phyloP scores from a whole-genome alignment of 2,329 filamentous ascomycete species.

The Arthrocladium fulminans region DNA sequence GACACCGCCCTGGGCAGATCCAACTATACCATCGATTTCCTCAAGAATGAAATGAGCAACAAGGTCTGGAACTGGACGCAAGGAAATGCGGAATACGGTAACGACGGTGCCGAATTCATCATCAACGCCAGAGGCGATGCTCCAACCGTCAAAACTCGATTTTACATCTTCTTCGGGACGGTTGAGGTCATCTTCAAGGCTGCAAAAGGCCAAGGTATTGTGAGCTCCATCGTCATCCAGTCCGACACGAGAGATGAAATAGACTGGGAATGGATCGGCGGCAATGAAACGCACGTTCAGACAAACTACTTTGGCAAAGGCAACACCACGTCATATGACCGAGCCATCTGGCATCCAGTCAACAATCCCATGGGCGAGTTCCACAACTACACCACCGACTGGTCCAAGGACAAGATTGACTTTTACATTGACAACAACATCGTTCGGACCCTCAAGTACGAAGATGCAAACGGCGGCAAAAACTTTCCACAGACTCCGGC shows the following conservation, averaged over 20 bases:
- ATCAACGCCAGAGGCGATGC: constrained; percentile 63
- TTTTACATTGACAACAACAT: constrained; percentile 76
- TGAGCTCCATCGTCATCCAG: constrained; percentile 73
- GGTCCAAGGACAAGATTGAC: constrained; percentile 74
- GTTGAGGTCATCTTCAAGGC: constrained; percentile 72
- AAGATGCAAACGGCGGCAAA: constrained; percentile 53
- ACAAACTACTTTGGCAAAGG: constrained; percentile 75
- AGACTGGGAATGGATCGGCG: constrained; percentile 75
- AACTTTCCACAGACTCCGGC: constrained; percentile 95
- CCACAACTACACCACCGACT: constrained; percentile 84
- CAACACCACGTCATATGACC: constrained; percentile 60
- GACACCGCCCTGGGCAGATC: constrained; percentile 60
- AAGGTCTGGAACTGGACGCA: constrained; percentile 61
- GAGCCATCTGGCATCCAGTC: constrained; percentile 55
- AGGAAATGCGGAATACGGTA: constrained; percentile 54
- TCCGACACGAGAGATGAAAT: constrained; percentile 81
- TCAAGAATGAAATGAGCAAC: constrained; percentile 46
- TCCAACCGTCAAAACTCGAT: constrained; percentile 67
- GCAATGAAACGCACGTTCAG: constrained; percentile 53
- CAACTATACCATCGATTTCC: constrained; percentile 42
- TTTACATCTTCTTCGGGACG: constrained; percentile 79
- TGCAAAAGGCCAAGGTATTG: constrained; percentile 63
- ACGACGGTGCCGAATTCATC: constrained; percentile 60
- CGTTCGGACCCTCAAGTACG: constrained; percentile 64
- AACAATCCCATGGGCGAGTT: constrained; percentile 57